Percentiles rank a stretch among this genome's conserved stretches.
Evolutionary conservation across 2,329 filamentous ascomycete genomes (phyloP).

Genomic region (Chaetomium globosum): DNA sequence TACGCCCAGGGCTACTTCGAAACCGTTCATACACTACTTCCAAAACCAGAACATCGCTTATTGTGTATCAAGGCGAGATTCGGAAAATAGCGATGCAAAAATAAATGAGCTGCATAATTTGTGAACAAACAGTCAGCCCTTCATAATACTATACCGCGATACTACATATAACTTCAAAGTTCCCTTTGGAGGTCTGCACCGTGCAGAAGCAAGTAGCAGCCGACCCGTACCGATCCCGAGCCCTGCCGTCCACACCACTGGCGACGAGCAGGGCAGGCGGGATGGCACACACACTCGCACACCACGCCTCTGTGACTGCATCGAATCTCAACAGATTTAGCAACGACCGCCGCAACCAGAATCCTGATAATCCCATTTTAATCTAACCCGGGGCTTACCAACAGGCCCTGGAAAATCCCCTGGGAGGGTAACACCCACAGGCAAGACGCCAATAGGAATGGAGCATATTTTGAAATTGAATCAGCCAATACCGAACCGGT

Average conservation of each 20-base stretch:
- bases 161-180: conserved; percentile 1
- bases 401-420: neutral
- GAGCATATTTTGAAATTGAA: neutral
- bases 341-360: neutral
- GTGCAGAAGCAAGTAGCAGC: neutral
- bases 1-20: no score
- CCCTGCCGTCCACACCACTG: conserved; percentile 9
- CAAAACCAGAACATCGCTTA: neutral
- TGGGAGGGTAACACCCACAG: conserved; percentile 8
- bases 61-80: neutral
- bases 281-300: neutral
- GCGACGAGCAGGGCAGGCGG: neutral
- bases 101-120: conserved; percentile 1
- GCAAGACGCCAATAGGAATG: conserved; percentile 6
- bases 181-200: conserved; percentile 1
- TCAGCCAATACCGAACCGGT: conserved; percentile 23
- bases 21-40: neutral
- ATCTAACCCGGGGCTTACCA: neutral
- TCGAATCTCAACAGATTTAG: conserved; percentile 1
- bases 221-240: conserved; percentile 20
- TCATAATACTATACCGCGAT: neutral
- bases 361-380: conserved; percentile 3
- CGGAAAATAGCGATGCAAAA: neutral
- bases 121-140: conserved; percentile 2
- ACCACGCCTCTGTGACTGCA: neutral